Evolutionary conservation across 495 filamentous ascomycete species (phyloP), one percentile per base, ranked within the genome.

Genomic region (Polyplosphaeria fusca): DNA sequence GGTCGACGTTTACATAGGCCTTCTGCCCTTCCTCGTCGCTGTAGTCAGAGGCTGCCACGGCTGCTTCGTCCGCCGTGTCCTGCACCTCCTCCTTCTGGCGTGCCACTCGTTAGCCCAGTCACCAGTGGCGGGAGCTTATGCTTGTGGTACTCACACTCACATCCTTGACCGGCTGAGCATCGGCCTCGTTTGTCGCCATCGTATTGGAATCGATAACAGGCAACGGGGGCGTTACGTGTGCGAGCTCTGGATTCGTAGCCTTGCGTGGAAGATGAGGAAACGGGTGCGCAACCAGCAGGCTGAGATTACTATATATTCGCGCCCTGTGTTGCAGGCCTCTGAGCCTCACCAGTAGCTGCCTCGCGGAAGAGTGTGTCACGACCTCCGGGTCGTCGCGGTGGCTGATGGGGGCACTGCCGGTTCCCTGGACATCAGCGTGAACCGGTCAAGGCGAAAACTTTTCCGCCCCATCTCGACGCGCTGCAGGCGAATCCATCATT

Each of bases 311-410:
- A 52, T 52, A 57, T 13, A 26, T 24, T 20, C 1, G 38, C 13
- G n/a, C 11, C 23, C 39, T 14, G 14, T 55, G 47, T 46, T 46
- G 59, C 52, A 50, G 59, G 59, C 59, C 59, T 62, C 26, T 40
- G 26, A 53, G 48, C 39, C 43, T 26, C 26, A 5, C 14, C 28
- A 35, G 25, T 18, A 47, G 52, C 52, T 57, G 59, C 59, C 51
- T 55, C 7, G n/a, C n/a, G n/a, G n/a, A n/a, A n/a, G n/a, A n/a
- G n/a, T n/a, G n/a, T n/a, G n/a, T n/a, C n/a, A n/a, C n/a, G n/a
- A n/a, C n/a, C n/a, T n/a, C n/a, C n/a, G n/a, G n/a, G n/a, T n/a
- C n/a, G n/a, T n/a, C n/a, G n/a, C n/a, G n/a, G n/a, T n/a, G n/a
- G n/a, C n/a, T n/a, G n/a, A n/a, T n/a, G n/a, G n/a, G n/a, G n/a